Evolutionary conservation across 805 yeast species (phyloP), one percentile per base, ranked within the genome.

Genomic region (Monosporozyma servazzii): DNA sequence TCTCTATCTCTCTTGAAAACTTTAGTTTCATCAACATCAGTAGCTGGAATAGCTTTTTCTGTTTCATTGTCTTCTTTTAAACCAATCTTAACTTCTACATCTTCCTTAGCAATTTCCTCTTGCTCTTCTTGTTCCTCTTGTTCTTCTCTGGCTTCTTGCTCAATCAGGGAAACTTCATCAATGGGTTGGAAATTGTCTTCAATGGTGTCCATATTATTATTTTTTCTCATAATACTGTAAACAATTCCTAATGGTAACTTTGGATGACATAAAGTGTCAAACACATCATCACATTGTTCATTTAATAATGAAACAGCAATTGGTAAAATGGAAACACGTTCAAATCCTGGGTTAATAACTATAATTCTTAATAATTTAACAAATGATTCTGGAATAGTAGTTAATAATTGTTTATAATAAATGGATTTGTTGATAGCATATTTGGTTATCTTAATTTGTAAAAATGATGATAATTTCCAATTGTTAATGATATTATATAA

Each of bases 201-300:
- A n/a, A 27, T 44, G 1, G 23, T 13, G 17, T 43, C 40, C 17
- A 57, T 20, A 31, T 59, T 49, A 51, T 53, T 52, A 29, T 20
- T 42, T 51, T 63, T 18, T 41, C 29, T 41, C 21, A 21, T 25
- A 47, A 66, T 55, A 36, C 58, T 59, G 45, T 67, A 62, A 37
- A 68, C 52, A 29, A 63, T 54, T 18, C 66, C 60, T 55, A 66
- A 73, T 3, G 96, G 96, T 58, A 88, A 78, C 59, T 93, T 74
- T 42, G 96, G 95, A 59, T 85, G 84, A 50, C 79, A 75, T 58
- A 87, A 72, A 1, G 84, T 72, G 60, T 86, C 79, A 42, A 82
- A 63, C 20, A 78, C 62, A 8, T 73, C 76, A 59, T 80, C 79
- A 42, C 70, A 65, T 13, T 75, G 66, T 3, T 73, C 73, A 40